phyloP scores from a whole-genome alignment of 192 early-diverging fungal genomes.

The Chytriomyces confervae region DNA sequence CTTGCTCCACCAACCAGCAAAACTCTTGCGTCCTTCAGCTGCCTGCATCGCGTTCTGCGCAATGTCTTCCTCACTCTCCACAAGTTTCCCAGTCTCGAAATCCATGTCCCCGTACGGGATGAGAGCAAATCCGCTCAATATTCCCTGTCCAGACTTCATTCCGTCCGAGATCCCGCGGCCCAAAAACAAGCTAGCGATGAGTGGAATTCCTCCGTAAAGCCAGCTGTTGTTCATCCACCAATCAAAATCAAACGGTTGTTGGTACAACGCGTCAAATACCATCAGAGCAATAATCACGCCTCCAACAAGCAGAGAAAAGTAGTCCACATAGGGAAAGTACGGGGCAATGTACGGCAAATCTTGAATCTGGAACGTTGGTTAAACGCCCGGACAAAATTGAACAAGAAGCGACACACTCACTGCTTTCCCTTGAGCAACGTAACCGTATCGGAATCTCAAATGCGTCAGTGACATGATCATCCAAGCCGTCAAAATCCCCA shows the following conservation, averaged over 20 bases:
- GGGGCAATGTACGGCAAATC: conserved; percentile 35
- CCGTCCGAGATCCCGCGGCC: background rate
- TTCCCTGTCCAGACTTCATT: conserved; percentile 9
- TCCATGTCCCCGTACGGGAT: conserved; percentile 25
- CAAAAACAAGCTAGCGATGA: background rate
- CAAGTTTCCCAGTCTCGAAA: conserved; percentile 29
- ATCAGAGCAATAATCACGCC: conserved; percentile 19
- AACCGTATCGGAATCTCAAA: conserved; percentile 33
- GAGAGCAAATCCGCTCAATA: background rate
- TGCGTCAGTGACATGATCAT: conserved; percentile 34
- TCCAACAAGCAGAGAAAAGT: conserved; percentile 21
- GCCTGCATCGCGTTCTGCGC: background rate
- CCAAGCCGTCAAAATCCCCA: conserved; percentile 32
- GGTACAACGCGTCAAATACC: conserved; percentile 15
- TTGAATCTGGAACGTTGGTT: background rate
- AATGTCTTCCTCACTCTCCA: conserved; percentile 22
- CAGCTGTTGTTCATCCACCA: conserved; percentile 24
- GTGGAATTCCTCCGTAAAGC: conserved; percentile 28
- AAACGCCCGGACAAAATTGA: background rate
- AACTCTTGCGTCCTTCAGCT: too few relatives aligned
- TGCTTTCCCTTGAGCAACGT: conserved; percentile 8
- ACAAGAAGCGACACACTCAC: background rate
- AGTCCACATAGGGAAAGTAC: conserved; percentile 30
- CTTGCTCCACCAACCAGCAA: too few relatives aligned
- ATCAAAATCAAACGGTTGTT: conserved; percentile 5